Base-by-base conservation (phyloP, 2,329 filamentous ascomycete species). In the Penicillium sp. region DNA sequence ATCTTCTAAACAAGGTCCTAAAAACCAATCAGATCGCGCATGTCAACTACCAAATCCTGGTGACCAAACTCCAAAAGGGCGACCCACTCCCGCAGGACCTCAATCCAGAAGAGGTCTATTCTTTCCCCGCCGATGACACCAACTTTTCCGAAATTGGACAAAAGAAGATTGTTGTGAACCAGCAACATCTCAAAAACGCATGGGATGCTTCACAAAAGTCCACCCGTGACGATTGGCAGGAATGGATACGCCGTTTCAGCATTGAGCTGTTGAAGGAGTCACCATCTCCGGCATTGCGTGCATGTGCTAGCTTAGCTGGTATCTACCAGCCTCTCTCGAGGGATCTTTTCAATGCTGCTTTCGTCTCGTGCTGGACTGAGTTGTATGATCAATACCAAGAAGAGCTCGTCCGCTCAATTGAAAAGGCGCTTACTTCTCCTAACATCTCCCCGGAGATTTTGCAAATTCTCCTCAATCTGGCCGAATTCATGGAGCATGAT, bases 401-500 rank as follows among this genome's bases (percentile, higher is more conserved):
- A 69, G 94, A 99, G 72, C 83, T 99, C 39, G 95, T 99, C 49
- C 87, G 89, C 51, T 96, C 95, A 24, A 96, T 99, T 50, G 94
- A 99, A 73, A 91, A 89, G 60, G 94, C 95, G 1, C 89, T 99
- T 64, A 94, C 92, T 53, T 97, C 93, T 4, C 89, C 93, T 50
- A 93, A 97, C 65, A 95, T 99, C 13, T 93, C 94, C 0, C 94
- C 95, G 0, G 95, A 99, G 73, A 88, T 99, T 62, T 80, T 99
- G 9, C 93, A 96, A 58, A 88, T 97, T 48, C 81, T 99, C 29
- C 85, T 99, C 47, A 99, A 99, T 69, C 82, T 99, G 49, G 94
- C 94, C 22, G 94, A 99, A 72, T 99, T 99, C 73, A 99, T 99
- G 94, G 94, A 99, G 72, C 94, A 99, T 69, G 95, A 99, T 66